Base-by-base conservation (phyloP, 2,329 filamentous ascomycete genomes). In the Trichophyton mentagrophytes region DNA sequence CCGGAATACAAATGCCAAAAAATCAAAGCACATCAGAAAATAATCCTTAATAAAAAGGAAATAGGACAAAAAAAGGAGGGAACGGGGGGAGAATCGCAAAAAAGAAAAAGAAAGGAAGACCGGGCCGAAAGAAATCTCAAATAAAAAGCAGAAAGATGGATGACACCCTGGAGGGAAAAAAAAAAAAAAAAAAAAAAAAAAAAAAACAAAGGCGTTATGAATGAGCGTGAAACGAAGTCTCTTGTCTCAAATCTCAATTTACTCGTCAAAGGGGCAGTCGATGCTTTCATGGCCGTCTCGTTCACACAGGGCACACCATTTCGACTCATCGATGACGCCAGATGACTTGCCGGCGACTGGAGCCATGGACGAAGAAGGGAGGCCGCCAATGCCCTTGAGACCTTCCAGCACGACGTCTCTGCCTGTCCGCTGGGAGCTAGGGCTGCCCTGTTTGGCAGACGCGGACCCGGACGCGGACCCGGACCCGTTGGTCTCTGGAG, bases 221-320 rank as follows among this genome's bases (percentile, higher is more conserved):
- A 38, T 38, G 40, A 17, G 6, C 40, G n/a, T 44, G n/a, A n/a
- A 44, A 44, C 11, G n/a, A 38, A 38, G 27, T 30, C 27, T 30
- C 6, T 6, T 30, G 6, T 38, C 3, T 38, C 40, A 49, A 17
- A 2, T 27, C 27, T 55, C 15, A 33, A 17, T 22, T 72, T 66
- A 76, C 73, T 95, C 90, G 75, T 96, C 91, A 73, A 95, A 88
- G 11, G 91, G 90, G 74, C 91, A 96, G 73, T 95, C 90, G 63
- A 95, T 91, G 69, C 92, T 96, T 74, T 96, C 89, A 72, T 99
- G 93, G 13, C 93, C 93, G 69, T 99, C 93, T 64, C 89, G 85
- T 78, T 99, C 93, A 72, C 93, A 99, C 51, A 97, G 79, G 15
- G 93, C 93, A 74, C 93, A 99, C 93, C 93, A 99, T 76, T 96